A percentile compares a stretch with the other conserved stretches of the same genome.
Evolutionary conservation across 768 basidiomycete species (phyloP).

Genomic region (Crucibulum laeve): DNA sequence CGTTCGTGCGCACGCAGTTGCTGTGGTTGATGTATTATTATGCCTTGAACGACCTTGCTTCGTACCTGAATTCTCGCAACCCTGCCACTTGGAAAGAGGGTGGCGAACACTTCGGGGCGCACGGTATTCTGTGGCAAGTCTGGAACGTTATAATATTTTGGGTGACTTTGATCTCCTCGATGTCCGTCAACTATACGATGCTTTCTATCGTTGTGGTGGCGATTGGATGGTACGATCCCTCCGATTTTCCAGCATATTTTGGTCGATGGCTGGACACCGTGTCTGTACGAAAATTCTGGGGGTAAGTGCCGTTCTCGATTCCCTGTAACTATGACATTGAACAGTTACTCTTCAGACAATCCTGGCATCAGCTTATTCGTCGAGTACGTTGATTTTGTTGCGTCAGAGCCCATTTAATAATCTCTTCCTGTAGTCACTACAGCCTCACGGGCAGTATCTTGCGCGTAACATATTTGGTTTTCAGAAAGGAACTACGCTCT

Average conservation of each 20-base stretch:
- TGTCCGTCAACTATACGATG: neutral
- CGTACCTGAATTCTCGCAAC: neutral
- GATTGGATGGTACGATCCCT: conserved; percentile 10
- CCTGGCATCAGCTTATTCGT: conserved; percentile 26
- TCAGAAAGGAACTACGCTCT: conserved; percentile 12
- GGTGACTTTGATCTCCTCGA: neutral
- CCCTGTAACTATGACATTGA: neutral
- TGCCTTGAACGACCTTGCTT: neutral
- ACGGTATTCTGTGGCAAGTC: conserved; percentile 5
- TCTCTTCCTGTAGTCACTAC: conserved; percentile 13
- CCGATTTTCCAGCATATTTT: conserved; percentile 22
- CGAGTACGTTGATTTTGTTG: conserved; percentile 12
- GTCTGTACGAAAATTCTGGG: conserved; percentile 28
- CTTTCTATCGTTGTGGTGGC: conserved; percentile 8
- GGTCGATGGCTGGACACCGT: conserved; percentile 22
- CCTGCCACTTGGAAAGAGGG: neutral
- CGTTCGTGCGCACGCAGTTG: conserved; percentile 3
- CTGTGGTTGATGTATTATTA: neutral
- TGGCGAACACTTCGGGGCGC: neutral
- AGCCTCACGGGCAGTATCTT: conserved; percentile 16
- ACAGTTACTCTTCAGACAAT: conserved; percentile 12
- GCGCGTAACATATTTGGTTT: conserved; percentile 12
- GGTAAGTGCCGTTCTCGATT: conserved; percentile 16
- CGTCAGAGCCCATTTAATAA: neutral
- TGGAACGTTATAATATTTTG: conserved; percentile 7